Percentiles rank a stretch among this genome's conserved stretches.
phyloP scores from a whole-genome alignment of 2,329 filamentous ascomycete species.

The Periconia digitata region DNA sequence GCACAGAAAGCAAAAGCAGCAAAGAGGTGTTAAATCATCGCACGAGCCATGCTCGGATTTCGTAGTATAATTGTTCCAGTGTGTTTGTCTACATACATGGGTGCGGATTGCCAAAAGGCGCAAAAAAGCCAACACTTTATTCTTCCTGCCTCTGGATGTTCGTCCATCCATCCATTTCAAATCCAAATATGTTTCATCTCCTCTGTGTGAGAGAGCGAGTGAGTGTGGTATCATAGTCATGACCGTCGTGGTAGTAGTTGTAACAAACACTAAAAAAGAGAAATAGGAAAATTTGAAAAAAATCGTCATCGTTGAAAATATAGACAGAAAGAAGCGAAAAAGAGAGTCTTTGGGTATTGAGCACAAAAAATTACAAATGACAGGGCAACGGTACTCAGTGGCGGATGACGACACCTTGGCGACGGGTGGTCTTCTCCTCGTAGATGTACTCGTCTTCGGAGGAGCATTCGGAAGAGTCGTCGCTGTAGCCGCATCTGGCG shows the following conservation, averaged over 20 bases:
- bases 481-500: constrained; percentile 78
- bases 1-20: too few species aligned
- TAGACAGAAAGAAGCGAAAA: constrained; percentile 15
- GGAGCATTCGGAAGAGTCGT: constrained; percentile 70
- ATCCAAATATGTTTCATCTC: background rate
- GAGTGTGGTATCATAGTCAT: constrained; percentile 5
- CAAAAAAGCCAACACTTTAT: too few species aligned
- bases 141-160: too few species aligned
- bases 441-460: constrained; percentile 64
- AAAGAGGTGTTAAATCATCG: too few species aligned
- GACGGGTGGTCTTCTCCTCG: constrained; percentile 51
- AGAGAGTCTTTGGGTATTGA: background rate
- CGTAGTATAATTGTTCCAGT: too few species aligned
- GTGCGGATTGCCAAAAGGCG: too few species aligned
- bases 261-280: constrained; percentile 9
- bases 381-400: constrained; percentile 15
- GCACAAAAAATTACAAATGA: background rate
- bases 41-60: too few species aligned
- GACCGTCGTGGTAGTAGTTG: background rate
- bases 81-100: too few species aligned
- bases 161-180: constrained; percentile 1
- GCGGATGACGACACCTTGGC: constrained; percentile 51
- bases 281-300: constrained; percentile 6
- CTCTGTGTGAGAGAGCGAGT: background rate
- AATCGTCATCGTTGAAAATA: constrained; percentile 10